These are phyloP conservation scores for Phytophthora lateralis DNA, from an alignment of 352 stramenopile species.

Conservation along the genomic window DNA sequence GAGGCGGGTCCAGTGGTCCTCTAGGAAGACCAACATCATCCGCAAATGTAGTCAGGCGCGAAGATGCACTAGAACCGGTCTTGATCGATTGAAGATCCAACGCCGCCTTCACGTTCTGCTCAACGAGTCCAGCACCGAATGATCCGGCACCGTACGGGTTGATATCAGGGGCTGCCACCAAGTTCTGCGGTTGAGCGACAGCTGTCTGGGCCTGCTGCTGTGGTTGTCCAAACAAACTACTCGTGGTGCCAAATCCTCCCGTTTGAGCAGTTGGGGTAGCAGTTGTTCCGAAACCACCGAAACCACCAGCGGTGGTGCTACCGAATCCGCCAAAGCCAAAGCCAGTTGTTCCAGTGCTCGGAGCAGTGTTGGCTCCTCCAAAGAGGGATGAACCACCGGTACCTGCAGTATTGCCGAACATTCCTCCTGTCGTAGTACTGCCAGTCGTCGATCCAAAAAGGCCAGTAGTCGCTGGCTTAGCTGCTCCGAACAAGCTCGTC, in stretches of 20 bases:
- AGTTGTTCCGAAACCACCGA: constrained; percentile 52
- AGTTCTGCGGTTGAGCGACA: constrained; percentile 45
- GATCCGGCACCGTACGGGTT: constrained; percentile 64
- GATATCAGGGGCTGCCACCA: constrained; percentile 61
- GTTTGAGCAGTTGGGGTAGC: constrained; percentile 32
- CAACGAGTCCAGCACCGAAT: constrained; percentile 59
- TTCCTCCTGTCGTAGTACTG: constrained; percentile 24
- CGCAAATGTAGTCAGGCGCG: constrained; percentile 60
- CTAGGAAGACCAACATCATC: constrained; percentile 76
- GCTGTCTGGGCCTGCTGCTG: constrained; percentile 36
- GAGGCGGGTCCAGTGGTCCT: constrained; percentile 56
- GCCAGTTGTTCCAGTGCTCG: constrained; percentile 38
- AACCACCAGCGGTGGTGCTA: constrained; percentile 37
- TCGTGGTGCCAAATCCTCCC: constrained; percentile 39
- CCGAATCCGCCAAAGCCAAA: constrained; percentile 59
- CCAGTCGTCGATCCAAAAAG: constrained; percentile 49
- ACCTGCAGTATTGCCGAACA: constrained; percentile 39
- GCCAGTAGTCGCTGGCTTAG: constrained; percentile 39
- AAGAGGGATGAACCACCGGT: constrained; percentile 50
- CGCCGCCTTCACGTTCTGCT: constrained; percentile 68
- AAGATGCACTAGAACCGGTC: constrained; percentile 49
- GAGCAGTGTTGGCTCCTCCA: constrained; percentile 30
- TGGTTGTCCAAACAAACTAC: constrained; percentile 43
- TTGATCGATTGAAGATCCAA: constrained; percentile 68
- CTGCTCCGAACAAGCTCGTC: constrained; percentile 46